Evolutionary conservation across 768 basidiomycete species (phyloP), one percentile per base, ranked within the genome.

Genomic region (Suillus fuscotomentosus): DNA sequence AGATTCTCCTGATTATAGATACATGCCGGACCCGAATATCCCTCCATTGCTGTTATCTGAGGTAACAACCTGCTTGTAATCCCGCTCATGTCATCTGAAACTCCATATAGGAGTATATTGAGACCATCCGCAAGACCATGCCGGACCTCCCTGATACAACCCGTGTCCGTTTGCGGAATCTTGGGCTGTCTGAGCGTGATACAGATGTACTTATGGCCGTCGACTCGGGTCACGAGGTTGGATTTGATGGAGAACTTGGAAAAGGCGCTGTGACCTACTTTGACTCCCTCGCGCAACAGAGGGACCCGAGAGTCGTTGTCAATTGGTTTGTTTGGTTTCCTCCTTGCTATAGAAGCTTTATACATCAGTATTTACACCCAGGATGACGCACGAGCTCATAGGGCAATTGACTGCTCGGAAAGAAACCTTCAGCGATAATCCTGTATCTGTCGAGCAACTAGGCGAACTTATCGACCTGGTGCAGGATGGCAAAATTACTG

Each of bases 1-100:
- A 70, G 92, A 95, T 69, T 90, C 95, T 0, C 94, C 92, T 1
- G 97, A 99, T 74, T 99, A 99, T 74, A 86, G 92, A 20, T 99
- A 98, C 78, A 97, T 99, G 94, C 97, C 97, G 0, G 97, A 99
- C 73, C 89, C 94, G 0, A 98, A 99, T 73, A 78, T 99, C 1
- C 94, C 95, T 0, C 84, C 88, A 0, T 78, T 98, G 6, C 71
- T 86, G 39, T 70, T 92, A 8, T 82, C 82, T 63, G 73, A 84
- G 65, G 88, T 85, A 64, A 20, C 68, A 70, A 69, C 66, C 57
- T 70, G 17, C 51, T 57, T 66, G 63, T 39, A 24, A 43, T 41
- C 65, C 27, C 42, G 10, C 27, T 5, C 5, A 11, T 56, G 66
- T 31, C 65, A 53, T 60, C 39, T 43, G 45, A 38, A 20, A 57